These are phyloP conservation scores for Coniochaeta hoffmannii DNA, from an alignment of 2,329 filamentous ascomycete species.

Conservation along the genomic window DNA sequence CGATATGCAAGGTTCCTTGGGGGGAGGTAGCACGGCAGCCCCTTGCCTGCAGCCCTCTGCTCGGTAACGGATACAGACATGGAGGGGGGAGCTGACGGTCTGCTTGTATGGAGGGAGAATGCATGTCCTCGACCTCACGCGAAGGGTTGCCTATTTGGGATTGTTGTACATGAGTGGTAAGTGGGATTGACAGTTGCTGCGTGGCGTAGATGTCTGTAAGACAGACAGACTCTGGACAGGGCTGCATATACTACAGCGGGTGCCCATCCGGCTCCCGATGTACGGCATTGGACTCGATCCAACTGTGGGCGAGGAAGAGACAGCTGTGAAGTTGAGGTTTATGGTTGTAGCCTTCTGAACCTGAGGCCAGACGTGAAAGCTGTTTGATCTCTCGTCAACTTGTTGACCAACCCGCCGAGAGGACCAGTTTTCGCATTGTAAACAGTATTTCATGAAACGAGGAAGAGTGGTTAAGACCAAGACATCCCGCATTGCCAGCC, in stretches of 20 bases:
- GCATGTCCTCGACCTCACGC: not conserved
- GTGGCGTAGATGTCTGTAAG: not conserved
- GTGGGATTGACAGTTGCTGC: not conserved
- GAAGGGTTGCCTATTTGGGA: not conserved
- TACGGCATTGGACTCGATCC: not conserved
- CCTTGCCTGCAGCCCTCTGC: not conserved
- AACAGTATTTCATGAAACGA: too few species aligned
- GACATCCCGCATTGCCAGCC: not conserved
- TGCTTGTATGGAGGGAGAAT: not conserved
- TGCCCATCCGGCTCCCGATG: not conserved
- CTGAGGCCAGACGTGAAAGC: too few species aligned
- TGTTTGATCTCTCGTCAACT: too few species aligned
- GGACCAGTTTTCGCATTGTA: too few species aligned
- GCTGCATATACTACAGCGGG: not conserved
- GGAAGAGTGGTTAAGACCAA: too few species aligned
- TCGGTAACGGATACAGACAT: not conserved
- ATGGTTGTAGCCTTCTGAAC: too few species aligned
- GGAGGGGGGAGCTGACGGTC: not conserved
- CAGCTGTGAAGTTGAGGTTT: too few species aligned
- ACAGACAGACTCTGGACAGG: not conserved
- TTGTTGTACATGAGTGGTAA: not conserved
- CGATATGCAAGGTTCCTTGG: not conserved
- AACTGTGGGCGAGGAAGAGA: not conserved
- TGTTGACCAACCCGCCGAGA: too few species aligned
- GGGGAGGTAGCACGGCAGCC: not conserved